These are phyloP conservation scores for Bryoglossum gracile DNA, from an alignment of 495 filamentous ascomycete genomes.

Conservation along the genomic window DNA sequence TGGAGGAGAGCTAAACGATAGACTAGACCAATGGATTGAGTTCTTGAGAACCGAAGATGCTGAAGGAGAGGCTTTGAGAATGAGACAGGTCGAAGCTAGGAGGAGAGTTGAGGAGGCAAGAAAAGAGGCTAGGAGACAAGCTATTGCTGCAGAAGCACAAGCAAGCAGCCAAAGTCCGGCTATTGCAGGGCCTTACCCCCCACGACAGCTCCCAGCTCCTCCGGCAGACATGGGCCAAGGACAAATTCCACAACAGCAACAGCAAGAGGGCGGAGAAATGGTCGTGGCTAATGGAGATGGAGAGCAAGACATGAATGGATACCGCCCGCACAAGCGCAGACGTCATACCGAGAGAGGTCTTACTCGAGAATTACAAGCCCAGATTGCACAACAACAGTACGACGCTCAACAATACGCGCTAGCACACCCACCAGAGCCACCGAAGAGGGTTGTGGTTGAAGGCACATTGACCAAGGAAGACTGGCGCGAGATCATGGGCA, in stretches of 20 bases:
- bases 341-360: slow-evolving; percentile 18
- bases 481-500: slow-evolving; percentile 25
- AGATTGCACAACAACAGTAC: slow-evolving; percentile 20
- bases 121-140: slow-evolving; percentile 24
- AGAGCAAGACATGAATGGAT: slow-evolving; percentile 20
- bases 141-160: slow-evolving; percentile 20
- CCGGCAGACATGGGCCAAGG: not conserved
- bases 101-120: slow-evolving; percentile 21
- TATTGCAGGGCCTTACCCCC: not conserved
- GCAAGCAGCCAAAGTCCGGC: slow-evolving; percentile 3
- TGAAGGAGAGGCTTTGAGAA: slow-evolving; percentile 24
- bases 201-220: not conserved
- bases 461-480: slow-evolving; percentile 24
- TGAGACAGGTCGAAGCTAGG: slow-evolving; percentile 24
- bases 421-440: slow-evolving; percentile 18
- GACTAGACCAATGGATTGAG: slow-evolving; percentile 23
- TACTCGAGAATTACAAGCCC: slow-evolving; percentile 18
- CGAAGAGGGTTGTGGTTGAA: slow-evolving; percentile 22
- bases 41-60: slow-evolving; percentile 23
- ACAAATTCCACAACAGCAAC: slow-evolving; percentile 1
- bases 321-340: slow-evolving; percentile 20
- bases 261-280: slow-evolving; percentile 15
- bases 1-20: slow-evolving; percentile 21
- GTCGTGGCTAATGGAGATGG: slow-evolving; percentile 15
- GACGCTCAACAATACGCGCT: slow-evolving; percentile 15